Evolutionary conservation across 2,329 filamentous ascomycete species (phyloP), one percentile per base, ranked within the genome.

Genomic region (Dactylellina drechsleri): DNA sequence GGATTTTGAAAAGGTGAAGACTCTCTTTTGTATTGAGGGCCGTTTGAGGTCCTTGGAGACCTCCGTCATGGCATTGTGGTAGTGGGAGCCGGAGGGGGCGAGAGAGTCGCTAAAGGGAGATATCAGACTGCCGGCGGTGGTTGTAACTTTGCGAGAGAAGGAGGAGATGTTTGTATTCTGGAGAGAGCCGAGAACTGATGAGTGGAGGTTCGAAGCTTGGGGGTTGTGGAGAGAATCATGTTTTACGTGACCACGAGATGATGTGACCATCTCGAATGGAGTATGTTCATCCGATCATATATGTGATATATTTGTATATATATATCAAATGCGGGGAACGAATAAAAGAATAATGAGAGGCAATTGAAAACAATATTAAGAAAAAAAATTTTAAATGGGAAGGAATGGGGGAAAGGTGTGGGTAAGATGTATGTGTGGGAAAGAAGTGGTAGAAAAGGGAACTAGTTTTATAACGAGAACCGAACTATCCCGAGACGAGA

Each of bases 121-220:
- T 80, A 98, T 96, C 78, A 99, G 86, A 82, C 96, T 93, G 80
- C 89, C 92, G 67, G 95, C 95, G 18, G 95, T 98, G 28, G 92
- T 92, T 31, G 93, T 95, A 77, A 98, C 93, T 83, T 97, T 99
- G 81, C 94, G 90, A 78, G 93, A 89, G 83, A 99, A 97, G 66
- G 92, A 91, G 78, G 78, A 78, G 75, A 79, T 78, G 77, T 78
- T 78, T 78, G 78, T 78, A 78, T 76, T 77, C 76, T 77, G 76
- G 78, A 78, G 77, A 66, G 47, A 52, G 47, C 13, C 45, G 40
- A 72, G 53, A 23, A 57, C 58, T 16, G 56, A 53, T 74, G 36
- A 53, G 70, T 18, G 50, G 47, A 8, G 60, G 56, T 64, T 66
- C 58, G 31, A 7, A 36, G 31, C 31, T 36, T 36, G 31, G 1